Evolutionary conservation across 179 eudicot genomes (phyloP), one percentile per base, ranked within the genome.

Genomic region (Beta lomatogona): DNA sequence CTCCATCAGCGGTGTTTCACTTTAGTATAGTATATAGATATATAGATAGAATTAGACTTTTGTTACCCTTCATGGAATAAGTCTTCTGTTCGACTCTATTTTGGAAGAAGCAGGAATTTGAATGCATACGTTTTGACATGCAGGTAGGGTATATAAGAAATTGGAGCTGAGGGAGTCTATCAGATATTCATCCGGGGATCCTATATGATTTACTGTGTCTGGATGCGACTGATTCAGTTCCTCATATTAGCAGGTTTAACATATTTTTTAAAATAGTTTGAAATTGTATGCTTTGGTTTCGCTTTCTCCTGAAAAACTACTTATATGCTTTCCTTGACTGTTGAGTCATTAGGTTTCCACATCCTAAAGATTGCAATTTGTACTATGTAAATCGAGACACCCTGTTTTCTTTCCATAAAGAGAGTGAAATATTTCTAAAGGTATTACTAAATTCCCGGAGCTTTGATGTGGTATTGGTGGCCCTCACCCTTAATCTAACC

Each of bases 191-290:
- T 68, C 50, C 6, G 72, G 71, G 21, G 72, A 68, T 68, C 72
- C 72, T 41, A 31, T 66, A 68, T 68, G 72, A 68, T 68, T 16
- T 68, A 41, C 72, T 68, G 72, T 68, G 72, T 19, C 10, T 68
- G 52, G 52, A 68, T 41, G 50, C 46, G 41, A 41, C 72, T 16
- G 25, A 68, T 68, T 68, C 72, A 68, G 72, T 41, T 68, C 19
- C 72, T 41, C 21, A n/a, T 68, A 68, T 68, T 21, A 68, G 50
- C 72, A 68, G 72, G 72, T 68, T 68, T 68, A 68, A 15, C 72
- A 22, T 36, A 13, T 9, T 6, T 22, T 10, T 64, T 25, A 25
- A 25, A 25, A 36, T 36, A 36, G 41, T 36, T 36, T 36, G 3
- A 36, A 36, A 36, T 36, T 36, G 41, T 36, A 36, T 36, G 41